Conservation (phyloP, 116 monocot genomes). For the Trichopus zeylanicus region DNA sequence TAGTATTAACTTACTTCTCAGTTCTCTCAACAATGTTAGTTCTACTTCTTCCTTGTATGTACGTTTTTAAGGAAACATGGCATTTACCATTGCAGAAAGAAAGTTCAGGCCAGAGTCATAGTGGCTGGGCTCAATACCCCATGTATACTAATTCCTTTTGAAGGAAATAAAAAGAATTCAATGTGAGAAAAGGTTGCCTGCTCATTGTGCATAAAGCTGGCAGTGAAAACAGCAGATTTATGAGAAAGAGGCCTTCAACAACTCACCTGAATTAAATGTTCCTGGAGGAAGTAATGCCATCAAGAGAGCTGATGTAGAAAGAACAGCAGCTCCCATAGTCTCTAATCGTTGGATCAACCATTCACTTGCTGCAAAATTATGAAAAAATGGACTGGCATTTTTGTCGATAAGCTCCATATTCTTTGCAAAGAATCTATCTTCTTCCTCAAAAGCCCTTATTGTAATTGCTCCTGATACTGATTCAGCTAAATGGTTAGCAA, state of each 20-base stretch:
- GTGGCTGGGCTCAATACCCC: too few relatives aligned
- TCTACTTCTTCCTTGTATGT: too few relatives aligned
- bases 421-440: constrained; percentile 74
- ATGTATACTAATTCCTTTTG: too few relatives aligned
- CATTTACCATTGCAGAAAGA: too few relatives aligned
- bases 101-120: too few relatives aligned
- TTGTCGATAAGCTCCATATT: constrained; percentile 64
- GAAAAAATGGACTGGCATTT: constrained; percentile 75
- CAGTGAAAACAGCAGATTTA: background rate
- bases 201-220: background rate
- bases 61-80: too few relatives aligned
- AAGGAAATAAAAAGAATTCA: background rate
- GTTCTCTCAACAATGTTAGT: too few relatives aligned
- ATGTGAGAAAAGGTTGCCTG: background rate
- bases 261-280: constrained; percentile 72
- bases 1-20: too few relatives aligned
- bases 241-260: background rate
- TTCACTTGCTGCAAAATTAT: constrained; percentile 71
- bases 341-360: constrained; percentile 87
- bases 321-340: constrained; percentile 53
- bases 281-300: constrained; percentile 81
- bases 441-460: constrained; percentile 75
- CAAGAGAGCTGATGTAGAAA: constrained; percentile 67
- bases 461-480: constrained; percentile 68
- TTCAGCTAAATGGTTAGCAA: constrained; percentile 82